Percentiles rank a stretch among this genome's conserved stretches.
These are phyloP conservation scores for Paramyrothecium roridum DNA, from an alignment of 2,329 filamentous ascomycete species.

Conservation along the genomic window DNA sequence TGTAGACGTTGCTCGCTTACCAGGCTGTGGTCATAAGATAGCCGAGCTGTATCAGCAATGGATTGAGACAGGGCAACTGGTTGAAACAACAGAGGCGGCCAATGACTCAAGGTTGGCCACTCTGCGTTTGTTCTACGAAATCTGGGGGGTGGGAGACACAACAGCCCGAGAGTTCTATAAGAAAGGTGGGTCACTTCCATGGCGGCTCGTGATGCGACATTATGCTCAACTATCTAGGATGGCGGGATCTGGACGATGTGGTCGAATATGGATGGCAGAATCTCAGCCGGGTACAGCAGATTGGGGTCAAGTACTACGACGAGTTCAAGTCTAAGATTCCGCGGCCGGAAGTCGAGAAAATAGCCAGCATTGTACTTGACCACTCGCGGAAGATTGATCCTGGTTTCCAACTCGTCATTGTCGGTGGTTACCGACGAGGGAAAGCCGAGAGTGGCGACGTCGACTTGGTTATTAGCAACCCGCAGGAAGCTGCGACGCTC, in stretches of 20 bases:
- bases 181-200: constrained; percentile 37
- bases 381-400: constrained; percentile 64
- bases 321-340: constrained; percentile 74
- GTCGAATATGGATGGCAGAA: constrained; percentile 76
- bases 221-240: constrained; percentile 42
- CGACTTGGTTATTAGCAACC: constrained; percentile 81
- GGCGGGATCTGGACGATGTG: constrained; percentile 82
- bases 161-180: constrained; percentile 81
- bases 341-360: constrained; percentile 68
- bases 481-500: constrained; percentile 63
- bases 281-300: constrained; percentile 80
- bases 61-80: constrained; percentile 54
- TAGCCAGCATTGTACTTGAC: constrained; percentile 58
- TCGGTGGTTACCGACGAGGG: constrained; percentile 79
- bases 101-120: constrained; percentile 61
- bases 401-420: constrained; percentile 58
- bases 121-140: constrained; percentile 71
- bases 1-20: constrained; percentile 55
- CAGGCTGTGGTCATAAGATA: constrained; percentile 79
- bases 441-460: constrained; percentile 76
- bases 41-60: constrained; percentile 76
- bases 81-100: constrained; percentile 62
- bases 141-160: constrained; percentile 87
- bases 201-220: too few species aligned
- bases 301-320: constrained; percentile 90